Evolutionary conservation across 495 filamentous ascomycete genomes (phyloP), one percentile per base, ranked within the genome.

Genomic region (Talaromyces wortmannii): DNA sequence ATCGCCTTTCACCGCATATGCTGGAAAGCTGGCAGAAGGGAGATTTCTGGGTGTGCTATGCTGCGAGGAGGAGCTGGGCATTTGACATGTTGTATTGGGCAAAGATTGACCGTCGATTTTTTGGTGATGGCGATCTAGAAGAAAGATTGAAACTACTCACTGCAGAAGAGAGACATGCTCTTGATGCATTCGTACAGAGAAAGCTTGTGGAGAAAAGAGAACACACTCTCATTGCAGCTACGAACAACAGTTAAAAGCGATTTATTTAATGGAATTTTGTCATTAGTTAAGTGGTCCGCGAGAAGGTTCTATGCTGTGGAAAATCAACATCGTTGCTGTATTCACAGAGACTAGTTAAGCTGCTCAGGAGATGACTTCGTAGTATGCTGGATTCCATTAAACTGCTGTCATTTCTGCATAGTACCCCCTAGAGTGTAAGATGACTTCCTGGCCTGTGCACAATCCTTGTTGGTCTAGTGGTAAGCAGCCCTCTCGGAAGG

Each of bases 11-110:
- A 40, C 42, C 45, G 30, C 50, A 13, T 49, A 57, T 62, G 60
- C 30, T 48, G 40, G 8, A 55, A 49, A 62, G 57, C 48, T 62
- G 51, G 61, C 42, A 63, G 30, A 63, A 23, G 12, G 61, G 48
- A 29, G 57, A 59, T 49, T 63, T 63, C 53, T 60, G 52, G 58
- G 31, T 63, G 4, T 52, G 48, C 47, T 58, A 63, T 56, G 58
- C 61, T 15, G 53, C 58, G 36, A 50, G 45, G 50, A 59, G 48
- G 42, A 58, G 32, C 12, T 61, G 57, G 57, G 55, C 58, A 5
- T 57, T 60, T 43, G 58, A 60, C 45, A 50, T 43, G 12, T 50
- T 62, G 13, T 62, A 59, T 50, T 60, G 61, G 58, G 45, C 53
- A 6, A 63, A 56, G 8, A 58, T 60, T 32, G 58, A 63, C 33